Evolutionary conservation across 495 filamentous ascomycete genomes (phyloP), one percentile per base, ranked within the genome.

Genomic region (Staphylotrichum tortipilum): DNA sequence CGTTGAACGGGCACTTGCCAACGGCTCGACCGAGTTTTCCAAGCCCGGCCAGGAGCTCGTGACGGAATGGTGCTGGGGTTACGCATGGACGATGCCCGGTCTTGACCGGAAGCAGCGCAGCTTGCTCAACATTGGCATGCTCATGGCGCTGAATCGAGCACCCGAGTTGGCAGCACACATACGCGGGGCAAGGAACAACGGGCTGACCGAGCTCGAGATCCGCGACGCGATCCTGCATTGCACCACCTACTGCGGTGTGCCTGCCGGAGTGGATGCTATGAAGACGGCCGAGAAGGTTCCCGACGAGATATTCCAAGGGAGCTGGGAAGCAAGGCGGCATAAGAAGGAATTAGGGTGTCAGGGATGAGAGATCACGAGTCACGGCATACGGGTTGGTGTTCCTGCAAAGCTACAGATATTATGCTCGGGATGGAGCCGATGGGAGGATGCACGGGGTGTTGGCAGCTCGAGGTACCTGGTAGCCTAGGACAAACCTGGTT

Each of bases 251-350:
- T 78, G 75, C 55, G 78, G 78, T 11, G 62, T 77, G 17, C 78
- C 78, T 9, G 76, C 77, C 9, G 76, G 76, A n/a, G 64, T 79
- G 36, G 74, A 82, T 45, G 78, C 67, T 4, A 73, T 72, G 54
- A 68, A 65, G 46, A 54, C 60, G 9, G 67, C 69, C 3, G 63
- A 70, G 56, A 65, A 54, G 43, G 64, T 66, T 9, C 46, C 69
- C 4, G 52, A 65, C 35, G 67, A 68, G 53, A 68, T 68, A 10
- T 28, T 7, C 6, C 26, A 10, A 28, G 26, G 26, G 26, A 28
- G 10, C 26, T 28, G 26, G 26, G 26, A 10, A 28, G 26, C 26
- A 28, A 28, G 26, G 26, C 26, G 10, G 26, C 10, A 28, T 28
- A 28, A 28, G 26, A 28, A 28, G 26, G 10, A 28, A 28, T 7